These are phyloP conservation scores for Candida takata DNA, from an alignment of 805 yeast genomes.

Conservation along the genomic window DNA sequence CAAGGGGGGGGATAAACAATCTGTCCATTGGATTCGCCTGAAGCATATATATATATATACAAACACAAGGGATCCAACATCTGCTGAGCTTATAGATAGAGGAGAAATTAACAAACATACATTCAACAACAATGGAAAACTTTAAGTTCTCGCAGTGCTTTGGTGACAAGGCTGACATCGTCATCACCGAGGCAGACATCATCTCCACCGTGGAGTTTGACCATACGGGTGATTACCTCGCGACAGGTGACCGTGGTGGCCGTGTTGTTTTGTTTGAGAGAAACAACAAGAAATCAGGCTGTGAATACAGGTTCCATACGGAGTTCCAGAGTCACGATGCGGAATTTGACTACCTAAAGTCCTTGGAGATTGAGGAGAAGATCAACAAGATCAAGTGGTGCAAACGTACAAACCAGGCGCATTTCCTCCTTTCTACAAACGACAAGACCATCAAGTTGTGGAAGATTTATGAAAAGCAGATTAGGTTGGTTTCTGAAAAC, in stretches of 20 bases:
- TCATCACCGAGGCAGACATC: constrained; percentile 94
- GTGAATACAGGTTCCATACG: constrained; percentile 93
- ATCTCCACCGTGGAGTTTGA: constrained; percentile 96
- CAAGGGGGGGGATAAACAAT: too few relatives aligned
- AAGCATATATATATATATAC: too few relatives aligned
- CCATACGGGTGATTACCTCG: constrained; percentile 87
- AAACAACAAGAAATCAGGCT: constrained; percentile 60
- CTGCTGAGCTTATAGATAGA: too few relatives aligned
- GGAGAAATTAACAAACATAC: too few relatives aligned
- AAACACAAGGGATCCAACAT: too few relatives aligned
- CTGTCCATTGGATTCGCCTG: too few relatives aligned
- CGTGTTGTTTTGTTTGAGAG: constrained; percentile 94
- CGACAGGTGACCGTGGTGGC: constrained; percentile 99
- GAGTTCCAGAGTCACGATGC: constrained; percentile 99
- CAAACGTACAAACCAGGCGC: constrained; percentile 80
- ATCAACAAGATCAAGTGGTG: constrained; percentile 98
- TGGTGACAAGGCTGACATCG: constrained; percentile 98
- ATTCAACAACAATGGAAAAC: constrained; percentile 20
- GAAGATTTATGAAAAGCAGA: constrained; percentile 90
- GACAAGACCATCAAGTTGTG: constrained; percentile 98
- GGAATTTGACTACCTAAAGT: constrained; percentile 93
- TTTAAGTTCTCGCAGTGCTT: constrained; percentile 90
- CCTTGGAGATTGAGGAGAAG: constrained; percentile 95
- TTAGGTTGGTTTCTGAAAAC: constrained; percentile 87
- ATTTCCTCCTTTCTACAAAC: constrained; percentile 83